Evolutionary conservation across 1,284 basidiomycete species (phyloP), one percentile per base, ranked within the genome.

Genomic region (Leccinum laetum): DNA sequence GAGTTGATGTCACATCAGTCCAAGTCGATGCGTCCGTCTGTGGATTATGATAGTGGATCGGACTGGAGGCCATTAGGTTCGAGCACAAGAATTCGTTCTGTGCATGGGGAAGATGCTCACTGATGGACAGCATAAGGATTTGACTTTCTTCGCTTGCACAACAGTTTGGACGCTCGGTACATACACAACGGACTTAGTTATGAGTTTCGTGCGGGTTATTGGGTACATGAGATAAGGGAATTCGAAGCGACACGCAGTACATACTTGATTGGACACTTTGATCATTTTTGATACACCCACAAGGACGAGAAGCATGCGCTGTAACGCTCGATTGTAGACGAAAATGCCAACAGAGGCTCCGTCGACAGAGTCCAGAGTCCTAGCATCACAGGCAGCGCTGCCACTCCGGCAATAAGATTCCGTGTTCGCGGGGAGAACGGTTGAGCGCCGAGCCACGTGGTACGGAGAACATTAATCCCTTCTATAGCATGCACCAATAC

Each of bases 331-430:
- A 79, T 77, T n/a, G 82, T 80, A 3, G 83, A 84, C 10, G 81
- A 71, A 62, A 91, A 82, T 9, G 83, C 75, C 80, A 85, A 80
- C n/a, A 83, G 65, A 1, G 87, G 87, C 68, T 92, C 90, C 53
- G 73, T 78, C 29, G 83, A 83, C 44, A 92, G 67, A 5, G 79
- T 69, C 66, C 78, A 83, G 13, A 91, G 68, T 1, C 90, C 90
- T 4, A 82, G 71, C 11, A 89, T 68, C 1, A 86, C 82, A 11
- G 88, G 86, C 2, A 86, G 60, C 18, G 78, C 79, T 2, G 80
- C 65, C 1, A 77, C 76, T 0, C 78, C 78, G 0, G 78, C 73
- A 1, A 78, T 55, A 3, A 81, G 66, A 29, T 78, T 78, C 5
- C 75, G 73, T 37, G 71, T 78, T 56, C 73, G 70, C 18, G 66